Conservation (phyloP, 139 green algal genomes). For the Chlamydomonas applanata region DNA sequence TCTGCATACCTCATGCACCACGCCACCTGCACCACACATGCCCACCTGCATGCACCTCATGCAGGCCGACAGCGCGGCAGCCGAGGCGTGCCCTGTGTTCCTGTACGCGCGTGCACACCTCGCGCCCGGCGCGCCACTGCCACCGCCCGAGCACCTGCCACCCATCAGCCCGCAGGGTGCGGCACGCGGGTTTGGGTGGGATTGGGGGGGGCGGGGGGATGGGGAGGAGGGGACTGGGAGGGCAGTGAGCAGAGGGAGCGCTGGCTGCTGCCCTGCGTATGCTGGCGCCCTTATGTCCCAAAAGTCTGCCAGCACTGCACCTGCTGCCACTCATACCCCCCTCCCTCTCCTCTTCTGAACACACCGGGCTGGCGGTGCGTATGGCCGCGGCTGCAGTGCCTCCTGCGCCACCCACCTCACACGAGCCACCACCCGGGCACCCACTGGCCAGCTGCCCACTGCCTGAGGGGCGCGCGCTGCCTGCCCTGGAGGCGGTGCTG, state of each 20-base stretch:
- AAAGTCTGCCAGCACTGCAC: too few relatives aligned
- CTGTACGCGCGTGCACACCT: slow-evolving; percentile 75
- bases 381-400: slow-evolving; percentile 2
- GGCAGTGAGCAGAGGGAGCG: too few relatives aligned
- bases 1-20: too few relatives aligned
- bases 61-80: slow-evolving; percentile 28
- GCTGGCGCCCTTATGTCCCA: too few relatives aligned
- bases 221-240: too few relatives aligned
- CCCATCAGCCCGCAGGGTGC: slow-evolving; percentile 26
- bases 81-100: slow-evolving; percentile 68
- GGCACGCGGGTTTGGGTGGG: neutral
- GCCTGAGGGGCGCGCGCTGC: slow-evolving; percentile 65
- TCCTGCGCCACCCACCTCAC: neutral
- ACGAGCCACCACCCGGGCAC: neutral
- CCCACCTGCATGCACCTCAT: slow-evolving; percentile 1
- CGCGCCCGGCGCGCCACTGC: slow-evolving; percentile 24
- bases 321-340: too few relatives aligned
- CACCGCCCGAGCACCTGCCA: slow-evolving; percentile 46
- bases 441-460: slow-evolving; percentile 22
- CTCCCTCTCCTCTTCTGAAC: too few relatives aligned
- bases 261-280: too few relatives aligned
- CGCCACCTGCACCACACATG: too few relatives aligned
- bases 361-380: too few relatives aligned
- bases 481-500: slow-evolving; percentile 84
- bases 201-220: too few relatives aligned